Percentiles rank a stretch among this genome's conserved stretches.
Conservation (phyloP, 352 stramenopile genomes). For the Globisporangium viniferum region DNA sequence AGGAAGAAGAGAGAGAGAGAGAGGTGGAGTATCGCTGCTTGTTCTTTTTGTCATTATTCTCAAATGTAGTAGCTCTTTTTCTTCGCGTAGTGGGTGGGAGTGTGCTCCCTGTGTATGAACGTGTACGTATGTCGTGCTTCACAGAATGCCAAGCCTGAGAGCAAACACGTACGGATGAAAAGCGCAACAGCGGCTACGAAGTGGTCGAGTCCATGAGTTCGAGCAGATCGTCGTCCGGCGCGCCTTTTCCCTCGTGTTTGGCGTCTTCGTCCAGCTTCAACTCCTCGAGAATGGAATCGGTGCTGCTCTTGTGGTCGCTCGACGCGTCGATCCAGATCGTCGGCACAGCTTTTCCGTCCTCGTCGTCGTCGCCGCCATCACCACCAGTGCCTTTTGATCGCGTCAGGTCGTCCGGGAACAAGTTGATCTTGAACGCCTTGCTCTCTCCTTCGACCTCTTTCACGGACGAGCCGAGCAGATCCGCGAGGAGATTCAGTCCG, state of each 20-base stretch:
- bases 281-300: constrained; percentile 49
- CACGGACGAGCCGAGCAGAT: constrained; percentile 64
- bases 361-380: constrained; percentile 42
- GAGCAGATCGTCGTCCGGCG: constrained; percentile 69
- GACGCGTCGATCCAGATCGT: constrained; percentile 81
- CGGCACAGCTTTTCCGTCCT: constrained; percentile 60
- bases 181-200: constrained; percentile 5
- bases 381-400: constrained; percentile 30
- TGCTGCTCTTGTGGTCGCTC: constrained; percentile 62
- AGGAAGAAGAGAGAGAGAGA: not conserved
- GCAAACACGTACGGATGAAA: not conserved
- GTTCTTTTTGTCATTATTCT: constrained; percentile 6
- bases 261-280: constrained; percentile 59
- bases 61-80: constrained; percentile 13
- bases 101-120: not conserved
- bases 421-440: constrained; percentile 71
- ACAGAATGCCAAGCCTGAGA: not conserved
- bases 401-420: constrained; percentile 64
- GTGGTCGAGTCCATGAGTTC: constrained; percentile 85
- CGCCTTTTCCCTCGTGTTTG: constrained; percentile 42
- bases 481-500: constrained; percentile 83
- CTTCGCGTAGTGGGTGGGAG: not conserved
- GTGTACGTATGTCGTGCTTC: not conserved
- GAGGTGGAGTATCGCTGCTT: not conserved
- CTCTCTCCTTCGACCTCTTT: constrained; percentile 48